Evolutionary conservation across 176 grass and related monocot genomes (phyloP).

Genomic region (Aegilops bicornis): DNA sequence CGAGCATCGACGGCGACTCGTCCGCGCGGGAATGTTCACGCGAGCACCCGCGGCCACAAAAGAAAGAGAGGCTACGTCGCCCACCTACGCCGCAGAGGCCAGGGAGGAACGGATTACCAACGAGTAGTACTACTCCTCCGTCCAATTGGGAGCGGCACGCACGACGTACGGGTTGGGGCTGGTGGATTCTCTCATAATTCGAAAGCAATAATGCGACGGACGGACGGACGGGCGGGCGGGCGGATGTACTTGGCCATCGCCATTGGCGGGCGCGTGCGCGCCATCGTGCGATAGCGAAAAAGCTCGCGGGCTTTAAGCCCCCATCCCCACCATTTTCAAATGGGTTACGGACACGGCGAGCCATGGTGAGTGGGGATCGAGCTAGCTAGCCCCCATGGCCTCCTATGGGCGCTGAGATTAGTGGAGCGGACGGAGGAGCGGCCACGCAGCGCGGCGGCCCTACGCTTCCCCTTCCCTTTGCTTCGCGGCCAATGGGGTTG

Average conservation of each 20-base stretch:
- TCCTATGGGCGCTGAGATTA: conserved; percentile 45
- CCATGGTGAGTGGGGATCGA: background rate
- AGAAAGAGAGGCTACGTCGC: too few relatives aligned
- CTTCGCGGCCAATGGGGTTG: conserved; percentile 54
- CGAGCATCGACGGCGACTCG: background rate
- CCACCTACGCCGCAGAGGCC: too few relatives aligned
- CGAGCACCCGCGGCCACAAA: conserved; percentile 13
- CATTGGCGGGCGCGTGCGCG: conserved; percentile 1
- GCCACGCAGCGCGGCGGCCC: conserved; percentile 29
- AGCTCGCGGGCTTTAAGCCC: conserved; percentile 47
- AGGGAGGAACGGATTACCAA: too few relatives aligned
- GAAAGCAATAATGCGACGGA: conserved; percentile 47
- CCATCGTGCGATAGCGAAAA: conserved; percentile 1
- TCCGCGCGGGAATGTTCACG: conserved; percentile 39
- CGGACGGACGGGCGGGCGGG: conserved; percentile 20
- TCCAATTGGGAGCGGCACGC: too few relatives aligned
- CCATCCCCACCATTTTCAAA: background rate
- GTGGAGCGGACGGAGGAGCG: conserved; percentile 30
- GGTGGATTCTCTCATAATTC: conserved; percentile 70
- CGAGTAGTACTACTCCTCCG: too few relatives aligned
- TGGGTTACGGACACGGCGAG: background rate
- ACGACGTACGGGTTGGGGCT: background rate
- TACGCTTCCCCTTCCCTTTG: conserved; percentile 9
- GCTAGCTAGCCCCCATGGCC: background rate
- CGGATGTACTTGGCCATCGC: background rate